These are phyloP conservation scores for Sergeia podlipaevii DNA, from an alignment of 208 protist species.

Conservation along the genomic window DNA sequence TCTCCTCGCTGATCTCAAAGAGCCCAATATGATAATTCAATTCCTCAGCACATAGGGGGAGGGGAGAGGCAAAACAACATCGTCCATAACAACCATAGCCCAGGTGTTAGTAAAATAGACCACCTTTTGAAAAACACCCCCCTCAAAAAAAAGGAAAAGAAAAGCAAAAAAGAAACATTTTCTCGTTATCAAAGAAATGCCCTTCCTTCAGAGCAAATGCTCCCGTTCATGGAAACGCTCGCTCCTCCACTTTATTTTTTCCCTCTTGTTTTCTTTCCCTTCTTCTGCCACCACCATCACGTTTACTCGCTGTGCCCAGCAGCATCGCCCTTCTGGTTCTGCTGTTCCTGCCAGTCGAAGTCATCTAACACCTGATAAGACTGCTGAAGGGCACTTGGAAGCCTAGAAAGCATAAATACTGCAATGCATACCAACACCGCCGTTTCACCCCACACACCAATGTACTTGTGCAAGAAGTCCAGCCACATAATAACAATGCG, in stretches of 20 bases:
- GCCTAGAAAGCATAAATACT: conserved; percentile 46
- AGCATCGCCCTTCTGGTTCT: conserved; percentile 13
- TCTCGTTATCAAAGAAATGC: too few relatives aligned
- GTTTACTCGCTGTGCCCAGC: not conserved
- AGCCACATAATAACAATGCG: conserved; percentile 80
- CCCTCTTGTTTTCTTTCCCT: too few relatives aligned
- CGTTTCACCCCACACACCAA: conserved; percentile 78
- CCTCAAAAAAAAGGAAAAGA: too few relatives aligned
- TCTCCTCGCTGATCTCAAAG: too few relatives aligned
- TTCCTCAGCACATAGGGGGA: too few relatives aligned
- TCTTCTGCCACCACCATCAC: not conserved
- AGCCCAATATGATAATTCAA: too few relatives aligned
- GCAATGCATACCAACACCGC: conserved; percentile 50
- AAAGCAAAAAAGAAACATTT: too few relatives aligned
- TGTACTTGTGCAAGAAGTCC: conserved; percentile 62
- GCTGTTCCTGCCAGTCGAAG: conserved; percentile 47
- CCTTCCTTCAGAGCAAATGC: too few relatives aligned
- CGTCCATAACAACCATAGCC: too few relatives aligned
- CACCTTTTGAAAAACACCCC: too few relatives aligned
- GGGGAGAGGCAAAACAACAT: too few relatives aligned
- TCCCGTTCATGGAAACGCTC: not conserved
- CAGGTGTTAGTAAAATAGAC: too few relatives aligned
- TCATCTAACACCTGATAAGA: conserved; percentile 61
- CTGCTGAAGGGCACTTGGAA: conserved; percentile 58
- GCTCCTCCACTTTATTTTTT: not conserved